Base-by-base conservation (phyloP, 768 basidiomycete genomes). In the Paxillus ammoniavirescens region DNA sequence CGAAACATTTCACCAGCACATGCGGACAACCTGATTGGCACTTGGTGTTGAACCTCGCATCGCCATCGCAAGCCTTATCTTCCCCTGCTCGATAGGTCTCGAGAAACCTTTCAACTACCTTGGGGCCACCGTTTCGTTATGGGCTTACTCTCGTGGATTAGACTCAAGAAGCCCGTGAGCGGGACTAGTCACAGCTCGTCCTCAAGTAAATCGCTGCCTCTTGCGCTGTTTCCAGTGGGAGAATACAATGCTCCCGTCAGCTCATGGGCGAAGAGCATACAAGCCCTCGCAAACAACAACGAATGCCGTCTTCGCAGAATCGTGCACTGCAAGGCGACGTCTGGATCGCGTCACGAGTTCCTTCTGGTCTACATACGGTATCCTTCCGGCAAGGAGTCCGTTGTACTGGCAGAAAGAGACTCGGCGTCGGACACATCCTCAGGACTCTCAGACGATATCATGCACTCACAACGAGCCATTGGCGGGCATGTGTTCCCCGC, bases 251-350 rank as follows among this genome's bases (percentile, higher is more conserved):
- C 21, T 8, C 47, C 55, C 13, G 40, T 49, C 13, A 13, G n/a
- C 23, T 4, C 37, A 13, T 56, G 55, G 55, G 55, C 50, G 2
- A 38, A 33, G 17, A 40, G 46, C 15, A 52, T 56, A 12, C 55
- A 52, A 23, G 17, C 46, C 15, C 50, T 52, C 9, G 14, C 17
- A n/a, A 40, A 52, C n/a, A 56, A 40, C 26, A 33, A 38, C 15
- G 17, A 40, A 5, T 56, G 46, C 37, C 55, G 55, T 15, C 17
- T 56, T 37, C 55, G 55, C 18, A 52, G 47, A 30, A 36, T 56
- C 40, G 37, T 47, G 3, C 55, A 52, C n/a, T 56, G 47, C 30
- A 43, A 43, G 10, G 12, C 30, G 15, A 49, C 23, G 3, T 49
- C 41, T 4, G 41, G 37, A n/a, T 35, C 40, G 12, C 40, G 18